phyloP scores from a whole-genome alignment of 768 basidiomycete genomes.

The Hydnum rufescens region DNA sequence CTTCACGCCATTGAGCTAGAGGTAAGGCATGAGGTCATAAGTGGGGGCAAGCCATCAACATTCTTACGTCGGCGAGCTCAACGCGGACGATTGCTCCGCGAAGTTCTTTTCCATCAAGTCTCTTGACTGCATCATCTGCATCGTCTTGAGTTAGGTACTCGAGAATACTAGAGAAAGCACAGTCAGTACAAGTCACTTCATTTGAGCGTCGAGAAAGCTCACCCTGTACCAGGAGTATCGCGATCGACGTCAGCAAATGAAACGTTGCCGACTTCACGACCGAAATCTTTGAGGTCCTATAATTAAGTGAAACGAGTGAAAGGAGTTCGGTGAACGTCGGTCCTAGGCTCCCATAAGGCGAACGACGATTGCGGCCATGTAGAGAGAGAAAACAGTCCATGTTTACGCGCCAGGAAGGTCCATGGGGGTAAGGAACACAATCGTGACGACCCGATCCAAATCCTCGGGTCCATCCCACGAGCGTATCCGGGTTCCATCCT shows the following conservation, averaged over 20 bases:
- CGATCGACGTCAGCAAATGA: constrained; percentile 92
- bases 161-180: constrained; percentile 39
- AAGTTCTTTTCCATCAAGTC: constrained; percentile 70
- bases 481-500: no score
- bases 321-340: not conserved
- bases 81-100: constrained; percentile 68
- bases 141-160: constrained; percentile 81
- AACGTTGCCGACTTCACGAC: constrained; percentile 81
- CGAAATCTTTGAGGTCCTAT: constrained; percentile 95
- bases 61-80: constrained; percentile 28
- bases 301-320: not conserved
- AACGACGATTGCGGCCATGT: not conserved
- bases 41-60: constrained; percentile 18
- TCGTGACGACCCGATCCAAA: no score
- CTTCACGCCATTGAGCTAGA: constrained; percentile 10
- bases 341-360: not conserved
- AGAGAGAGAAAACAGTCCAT: no score
- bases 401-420: no score
- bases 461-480: no score
- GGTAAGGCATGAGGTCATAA: constrained; percentile 15
- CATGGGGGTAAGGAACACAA: no score
- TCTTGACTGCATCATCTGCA: constrained; percentile 81
- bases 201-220: constrained; percentile 15
- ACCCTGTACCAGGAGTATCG: constrained; percentile 75
- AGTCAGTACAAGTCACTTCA: constrained; percentile 2